phyloP scores from a whole-genome alignment of 1,284 basidiomycete species.

The Sporisorium reilianum region DNA sequence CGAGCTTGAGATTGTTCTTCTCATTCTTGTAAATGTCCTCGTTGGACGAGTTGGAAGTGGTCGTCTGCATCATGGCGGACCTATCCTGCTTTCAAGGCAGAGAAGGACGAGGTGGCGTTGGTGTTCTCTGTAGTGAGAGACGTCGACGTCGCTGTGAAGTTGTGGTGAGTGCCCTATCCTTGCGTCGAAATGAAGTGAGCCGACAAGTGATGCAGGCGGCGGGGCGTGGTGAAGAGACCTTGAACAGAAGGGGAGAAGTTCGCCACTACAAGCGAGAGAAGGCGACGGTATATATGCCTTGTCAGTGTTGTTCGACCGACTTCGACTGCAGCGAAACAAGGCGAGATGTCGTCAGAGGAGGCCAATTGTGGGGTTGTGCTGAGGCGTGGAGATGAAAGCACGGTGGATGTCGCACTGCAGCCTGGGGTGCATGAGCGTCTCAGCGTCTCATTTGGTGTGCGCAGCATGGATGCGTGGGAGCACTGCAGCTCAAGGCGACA shows the following conservation, averaged over 20 bases:
- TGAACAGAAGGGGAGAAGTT: background rate
- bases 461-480: background rate
- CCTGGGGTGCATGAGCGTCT: constrained; percentile 6
- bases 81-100: background rate
- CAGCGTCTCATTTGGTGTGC: background rate
- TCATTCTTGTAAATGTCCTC: constrained; percentile 47
- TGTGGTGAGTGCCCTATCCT: background rate
- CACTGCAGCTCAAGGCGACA: background rate
- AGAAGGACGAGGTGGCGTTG: too few species aligned
- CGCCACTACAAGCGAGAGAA: background rate
- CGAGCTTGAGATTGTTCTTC: constrained; percentile 39
- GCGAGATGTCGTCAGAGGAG: background rate
- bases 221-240: background rate
- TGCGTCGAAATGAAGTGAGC: background rate
- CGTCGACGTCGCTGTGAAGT: too few species aligned
- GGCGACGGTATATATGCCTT: background rate
- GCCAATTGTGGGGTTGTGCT: constrained; percentile 3
- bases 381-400: constrained; percentile 7
- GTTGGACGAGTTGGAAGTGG: constrained; percentile 35
- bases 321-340: too few species aligned
- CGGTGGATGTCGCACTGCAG: background rate
- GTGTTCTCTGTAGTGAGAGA: too few species aligned
- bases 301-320: background rate
- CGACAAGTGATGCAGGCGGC: background rate
- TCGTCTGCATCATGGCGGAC: constrained; percentile 19